Evolutionary conservation across 2,329 filamentous ascomycete species (phyloP), one percentile per base, ranked within the genome.

Genomic region (Raffaelea albimanens): DNA sequence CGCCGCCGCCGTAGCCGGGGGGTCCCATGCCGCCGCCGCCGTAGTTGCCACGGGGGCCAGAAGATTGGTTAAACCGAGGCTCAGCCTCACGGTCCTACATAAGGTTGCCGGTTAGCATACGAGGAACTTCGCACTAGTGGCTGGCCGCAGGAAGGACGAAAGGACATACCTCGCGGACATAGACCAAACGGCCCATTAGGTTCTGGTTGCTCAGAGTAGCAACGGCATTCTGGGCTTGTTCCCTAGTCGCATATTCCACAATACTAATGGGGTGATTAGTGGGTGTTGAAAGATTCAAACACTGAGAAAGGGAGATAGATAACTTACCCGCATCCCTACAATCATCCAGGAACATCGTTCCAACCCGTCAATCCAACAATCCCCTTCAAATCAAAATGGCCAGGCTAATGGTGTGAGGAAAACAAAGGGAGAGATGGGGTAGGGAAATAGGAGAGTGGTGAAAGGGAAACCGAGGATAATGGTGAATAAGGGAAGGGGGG

Each of bases 321-420:
- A 45, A 80, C 89, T 83, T 83, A 95, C 89, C 93, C 93, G 91
- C 91, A 98, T 89, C 93, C 91, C 91, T 97, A 95, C 85, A 94
- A 78, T 76, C 74, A 79, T 80, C 77, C 72, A 81, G 83, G 83
- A 87, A 83, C 87, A 78, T 61, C 74, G 84, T 83, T 87, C 89
- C 87, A 83, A 85, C 85, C 90, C 91, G 91, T 95, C 90, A 96
- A 95, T 86, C 89, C 87, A 93, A 87, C 83, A 78, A 74, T 79
- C 93, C 87, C 87, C 88, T 85, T 82, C 81, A 87, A 85, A 58
- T 45, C 43, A 63, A 63, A 39, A 46, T 40, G 31, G 25, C 33
- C 45, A 38, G 49, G 42, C 63, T 68, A 71, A 67, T 69, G 44
- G 40, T 38, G 18, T 68, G 72, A 73, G 70, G 67, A 77, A 77